Percentiles rank a stretch among this genome's conserved stretches.
phyloP scores from a whole-genome alignment of 208 protist genomes.

The Leishmania arabica region DNA sequence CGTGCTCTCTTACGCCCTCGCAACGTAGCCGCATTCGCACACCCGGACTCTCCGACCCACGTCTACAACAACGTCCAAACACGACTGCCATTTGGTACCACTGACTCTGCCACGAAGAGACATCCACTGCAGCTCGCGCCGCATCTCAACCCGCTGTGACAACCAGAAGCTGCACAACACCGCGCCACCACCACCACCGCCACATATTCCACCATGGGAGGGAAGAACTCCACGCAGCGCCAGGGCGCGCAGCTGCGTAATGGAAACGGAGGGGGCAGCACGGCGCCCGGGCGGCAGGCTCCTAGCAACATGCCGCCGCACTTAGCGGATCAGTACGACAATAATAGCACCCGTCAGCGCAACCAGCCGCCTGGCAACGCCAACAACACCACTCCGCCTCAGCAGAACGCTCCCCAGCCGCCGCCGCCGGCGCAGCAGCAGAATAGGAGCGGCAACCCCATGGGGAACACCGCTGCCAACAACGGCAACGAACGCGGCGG shows the following conservation, averaged over 20 bases:
- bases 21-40: neutral
- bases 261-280: slow-evolving; percentile 13
- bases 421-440: slow-evolving; percentile 28
- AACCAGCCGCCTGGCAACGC: slow-evolving; percentile 11
- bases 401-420: slow-evolving; percentile 16
- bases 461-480: slow-evolving; percentile 24
- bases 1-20: neutral
- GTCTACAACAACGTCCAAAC: neutral
- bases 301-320: slow-evolving; percentile 67
- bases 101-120: neutral
- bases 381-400: neutral
- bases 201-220: slow-evolving; percentile 24
- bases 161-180: neutral
- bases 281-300: slow-evolving; percentile 14
- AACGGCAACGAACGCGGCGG: slow-evolving; percentile 41
- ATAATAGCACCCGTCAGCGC: slow-evolving; percentile 33
- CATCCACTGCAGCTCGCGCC: neutral
- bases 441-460: slow-evolving; percentile 31
- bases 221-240: slow-evolving; percentile 40
- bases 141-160: neutral
- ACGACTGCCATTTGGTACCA: neutral
- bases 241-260: slow-evolving; percentile 21
- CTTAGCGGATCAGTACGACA: slow-evolving; percentile 75
- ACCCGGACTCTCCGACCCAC: neutral
- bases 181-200: neutral